Percentiles rank a stretch among this genome's conserved stretches.
These are phyloP conservation scores for Phylloporus arenicola DNA, from an alignment of 768 basidiomycete species.

Conservation along the genomic window DNA sequence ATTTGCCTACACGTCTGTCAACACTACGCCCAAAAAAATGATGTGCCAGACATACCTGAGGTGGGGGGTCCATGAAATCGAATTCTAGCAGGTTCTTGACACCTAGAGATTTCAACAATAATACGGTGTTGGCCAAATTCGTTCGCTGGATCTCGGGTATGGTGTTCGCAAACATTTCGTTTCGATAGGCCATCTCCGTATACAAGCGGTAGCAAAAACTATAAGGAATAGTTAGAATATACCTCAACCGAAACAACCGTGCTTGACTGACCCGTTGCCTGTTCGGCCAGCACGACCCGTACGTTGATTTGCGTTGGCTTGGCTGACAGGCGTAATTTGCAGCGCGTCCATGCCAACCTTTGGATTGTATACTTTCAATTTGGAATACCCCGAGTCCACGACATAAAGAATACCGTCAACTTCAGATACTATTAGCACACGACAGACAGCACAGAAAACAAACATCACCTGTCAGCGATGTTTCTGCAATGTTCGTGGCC, in stretches of 20 bases:
- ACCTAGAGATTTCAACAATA: constrained; percentile 90
- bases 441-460: not conserved
- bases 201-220: constrained; percentile 96
- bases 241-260: not conserved
- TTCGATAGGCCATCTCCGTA: constrained; percentile 94
- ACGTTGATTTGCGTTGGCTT: constrained; percentile 95
- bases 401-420: constrained; percentile 98
- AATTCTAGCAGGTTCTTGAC: constrained; percentile 97
- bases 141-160: constrained; percentile 99
- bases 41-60: constrained; percentile 55
- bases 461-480: constrained; percentile 77
- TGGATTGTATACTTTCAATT: constrained; percentile 98
- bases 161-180: constrained; percentile 92
- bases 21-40: not conserved
- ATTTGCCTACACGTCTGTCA: constrained; percentile 57
- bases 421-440: constrained; percentile 25
- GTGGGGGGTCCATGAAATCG: constrained; percentile 99
- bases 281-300: constrained; percentile 96
- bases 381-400: constrained; percentile 94
- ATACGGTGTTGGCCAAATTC: constrained; percentile 93
- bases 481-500: constrained; percentile 98
- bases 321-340: constrained; percentile 98
- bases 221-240: constrained; percentile 2
- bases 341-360: constrained; percentile 99
- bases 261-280: constrained; percentile 72